These are phyloP conservation scores for Thecaphora thlaspeos DNA, from an alignment of 1,284 basidiomycete species.

Conservation along the genomic window DNA sequence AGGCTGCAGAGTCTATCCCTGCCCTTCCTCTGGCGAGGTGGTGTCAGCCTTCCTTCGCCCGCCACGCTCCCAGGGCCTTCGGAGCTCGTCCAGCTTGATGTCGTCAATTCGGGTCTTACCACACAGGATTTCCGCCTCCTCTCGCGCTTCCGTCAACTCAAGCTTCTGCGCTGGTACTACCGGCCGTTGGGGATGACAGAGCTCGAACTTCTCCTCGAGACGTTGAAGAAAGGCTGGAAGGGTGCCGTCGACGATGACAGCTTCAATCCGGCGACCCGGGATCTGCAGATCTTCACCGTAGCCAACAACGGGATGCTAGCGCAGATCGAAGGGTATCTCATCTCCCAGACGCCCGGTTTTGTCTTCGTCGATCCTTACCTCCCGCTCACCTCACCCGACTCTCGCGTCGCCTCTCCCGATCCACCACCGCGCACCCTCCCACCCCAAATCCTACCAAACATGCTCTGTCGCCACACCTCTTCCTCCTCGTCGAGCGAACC, in stretches of 20 bases:
- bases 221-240: background rate
- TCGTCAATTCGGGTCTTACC: background rate
- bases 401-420: background rate
- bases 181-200: background rate
- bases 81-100: background rate
- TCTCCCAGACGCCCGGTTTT: background rate
- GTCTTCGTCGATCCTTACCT: background rate
- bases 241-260: too few species aligned
- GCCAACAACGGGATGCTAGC: background rate
- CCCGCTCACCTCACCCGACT: background rate
- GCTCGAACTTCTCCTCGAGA: background rate
- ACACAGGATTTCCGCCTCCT: background rate
- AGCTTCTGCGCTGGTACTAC: background rate
- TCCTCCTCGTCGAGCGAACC: too few species aligned
- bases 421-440: background rate
- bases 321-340: background rate
- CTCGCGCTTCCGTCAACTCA: background rate
- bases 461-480: too few species aligned
- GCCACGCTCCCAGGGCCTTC: background rate
- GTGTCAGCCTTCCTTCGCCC: background rate
- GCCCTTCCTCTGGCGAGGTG: background rate
- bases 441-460: background rate
- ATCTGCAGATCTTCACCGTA: background rate
- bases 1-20: background rate
- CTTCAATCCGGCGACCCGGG: too few species aligned